Evolutionary conservation across 805 yeast species (phyloP), one percentile per base, ranked within the genome.

Genomic region (Yarrowia bubula): DNA sequence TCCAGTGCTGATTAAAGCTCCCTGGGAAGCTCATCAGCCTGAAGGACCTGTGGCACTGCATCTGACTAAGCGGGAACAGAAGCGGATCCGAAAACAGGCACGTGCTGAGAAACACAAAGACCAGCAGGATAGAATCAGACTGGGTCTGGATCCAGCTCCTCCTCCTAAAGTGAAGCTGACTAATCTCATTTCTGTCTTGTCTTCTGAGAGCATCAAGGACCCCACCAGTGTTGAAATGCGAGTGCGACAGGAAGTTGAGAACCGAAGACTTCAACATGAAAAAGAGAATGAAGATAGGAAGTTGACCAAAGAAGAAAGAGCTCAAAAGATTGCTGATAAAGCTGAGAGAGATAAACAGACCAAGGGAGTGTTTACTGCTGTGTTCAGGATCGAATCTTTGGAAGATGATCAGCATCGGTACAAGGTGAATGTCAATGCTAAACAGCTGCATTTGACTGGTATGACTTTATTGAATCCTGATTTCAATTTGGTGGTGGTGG

Each of bases 101-200:
- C 80, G 98, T 65, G 83, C 86, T 50, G 80, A 80, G 44, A 79
- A 76, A 67, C 84, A 85, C 67, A 86, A 86, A 70, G 95, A 87
- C 51, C 80, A 83, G 66, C 96, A 90, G 72, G 93, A 90, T 69
- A 79, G 88, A 51, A 86, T 92, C 28, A 83, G 86, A 66, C 77
- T 90, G 5, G 99, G 99, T 0, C 76, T 92, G 17, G 90, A 88
- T 53, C 88, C 96, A 0, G 88, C 96, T 5, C 97, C 97, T 0
- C 88, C 88, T 6, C 96, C 97, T 2, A 95, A 93, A 74, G 88
- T 95, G 31, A 90, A 88, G 71, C 78, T 91, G 48, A 84, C 88
- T 47, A 95, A 93, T 73, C 80, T 95, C 75, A 90, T 91, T 92
- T 88, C 83, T 70, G 96, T 91, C 0, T 78, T 89, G 57, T 90